A percentile compares a stretch with the other conserved stretches of the same genome.
These are phyloP conservation scores for Hyaloperonospora arabidopsidis DNA, from an alignment of 352 stramenopile genomes.

Conservation along the genomic window DNA sequence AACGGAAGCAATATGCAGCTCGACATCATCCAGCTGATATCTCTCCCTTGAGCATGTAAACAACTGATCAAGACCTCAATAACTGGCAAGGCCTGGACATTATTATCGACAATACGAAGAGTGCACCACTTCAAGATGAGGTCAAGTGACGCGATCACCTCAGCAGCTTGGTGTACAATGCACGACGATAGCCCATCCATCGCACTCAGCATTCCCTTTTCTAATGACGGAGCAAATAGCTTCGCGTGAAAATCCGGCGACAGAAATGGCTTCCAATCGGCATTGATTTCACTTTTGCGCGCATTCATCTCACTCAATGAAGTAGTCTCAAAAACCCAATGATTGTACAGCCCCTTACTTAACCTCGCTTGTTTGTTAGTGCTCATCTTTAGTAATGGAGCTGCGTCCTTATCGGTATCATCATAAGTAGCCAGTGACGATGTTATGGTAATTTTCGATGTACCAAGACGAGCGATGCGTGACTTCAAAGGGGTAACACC, in stretches of 20 bases:
- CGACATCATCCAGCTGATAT: no score
- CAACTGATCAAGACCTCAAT: no score
- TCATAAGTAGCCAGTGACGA: slow-evolving; percentile 32
- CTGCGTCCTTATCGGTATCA: slow-evolving; percentile 33
- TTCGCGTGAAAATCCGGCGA: slow-evolving; percentile 63
- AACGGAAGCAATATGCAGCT: no score
- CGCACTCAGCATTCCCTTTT: slow-evolving; percentile 79
- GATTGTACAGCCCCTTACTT: slow-evolving; percentile 64
- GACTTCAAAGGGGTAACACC: slow-evolving; percentile 27
- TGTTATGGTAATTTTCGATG: slow-evolving; percentile 17
- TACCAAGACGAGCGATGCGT: slow-evolving; percentile 29
- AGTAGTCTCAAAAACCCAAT: slow-evolving; percentile 78
- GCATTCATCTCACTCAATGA: slow-evolving; percentile 56
- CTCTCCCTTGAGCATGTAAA: no score
- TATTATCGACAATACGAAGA: slow-evolving; percentile 82
- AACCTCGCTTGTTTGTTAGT: slow-evolving; percentile 49
- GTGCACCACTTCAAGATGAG: slow-evolving; percentile 82
- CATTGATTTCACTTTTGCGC: slow-evolving; percentile 67
- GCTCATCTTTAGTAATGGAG: slow-evolving; percentile 57
- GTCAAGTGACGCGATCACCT: slow-evolving; percentile 64
- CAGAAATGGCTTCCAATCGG: slow-evolving; percentile 69
- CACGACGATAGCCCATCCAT: slow-evolving; percentile 69
- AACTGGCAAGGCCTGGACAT: no score
- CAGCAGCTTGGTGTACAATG: slow-evolving; percentile 51
- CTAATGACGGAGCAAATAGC: slow-evolving; percentile 65